Base-by-base conservation (phyloP, 768 basidiomycete genomes). In the Rhizopogon rudus region DNA sequence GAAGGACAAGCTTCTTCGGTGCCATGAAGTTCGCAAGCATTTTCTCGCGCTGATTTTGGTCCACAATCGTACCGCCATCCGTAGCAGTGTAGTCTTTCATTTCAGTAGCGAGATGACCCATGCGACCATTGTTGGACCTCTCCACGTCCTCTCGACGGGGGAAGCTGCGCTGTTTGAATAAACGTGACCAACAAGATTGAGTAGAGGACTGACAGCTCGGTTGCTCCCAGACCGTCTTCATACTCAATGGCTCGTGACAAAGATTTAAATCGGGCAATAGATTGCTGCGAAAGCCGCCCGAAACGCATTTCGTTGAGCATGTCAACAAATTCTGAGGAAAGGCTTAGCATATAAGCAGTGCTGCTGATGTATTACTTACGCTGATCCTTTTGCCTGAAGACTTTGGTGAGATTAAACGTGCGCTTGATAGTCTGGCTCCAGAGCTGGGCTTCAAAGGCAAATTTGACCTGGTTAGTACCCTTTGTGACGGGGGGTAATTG, bases 261-360 rank as follows among this genome's bases (percentile, higher is more conserved):
- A 0, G 72, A 73, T 60, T 69, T 81, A 76, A 98, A 98, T 53
- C 78, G 84, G 33, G 64, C 54, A 56, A 93, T 85, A 0, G 93
- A 94, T 20, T 74, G 72, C 3, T 64, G 57, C 1, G 84, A 79
- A 33, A 98, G 71, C 16, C 61, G 73, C 3, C 97, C 97, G 62
- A 93, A 96, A 14, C 97, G 84, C 97, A 98, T 98, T 69, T 98
- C 94, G 66, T 98, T 99, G 50, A 98, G 76, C 93, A 98, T 98
- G 68, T 91, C 80, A 50, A 99, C 82, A 65, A 99, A 98, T 51
- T 84, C 93, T 93, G 66, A 35, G 52, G 40, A 31, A 20, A 40
- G 55, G 44, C 40, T 57, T n/a, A 55, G 45, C 51, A 7, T 50
- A 55, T 46, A 42, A 42, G 37, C 51, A 44, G 35, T 42, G 16